Conservation (phyloP, 2,329 filamentous ascomycete genomes). For the Pseudogymnoascus sp. region DNA sequence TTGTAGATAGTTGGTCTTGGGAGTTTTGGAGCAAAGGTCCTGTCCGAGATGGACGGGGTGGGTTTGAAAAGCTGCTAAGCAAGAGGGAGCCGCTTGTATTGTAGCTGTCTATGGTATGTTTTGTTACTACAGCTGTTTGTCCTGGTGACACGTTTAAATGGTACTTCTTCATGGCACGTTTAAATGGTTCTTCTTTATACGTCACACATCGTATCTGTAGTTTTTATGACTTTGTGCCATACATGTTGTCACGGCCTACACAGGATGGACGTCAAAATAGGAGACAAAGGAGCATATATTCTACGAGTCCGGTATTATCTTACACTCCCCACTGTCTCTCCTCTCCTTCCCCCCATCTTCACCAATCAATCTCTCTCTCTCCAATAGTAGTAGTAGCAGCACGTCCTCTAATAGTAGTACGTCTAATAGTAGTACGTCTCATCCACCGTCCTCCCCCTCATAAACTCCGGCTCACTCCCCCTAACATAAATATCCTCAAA, state of each 20-base stretch:
- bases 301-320: neutral
- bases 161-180: neutral
- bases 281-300: neutral
- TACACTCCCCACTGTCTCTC: neutral
- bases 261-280: neutral
- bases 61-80: neutral
- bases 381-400: neutral
- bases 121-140: neutral
- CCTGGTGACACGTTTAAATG: neutral
- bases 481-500: constrained; percentile 95
- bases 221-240: neutral
- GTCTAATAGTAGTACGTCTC: constrained; percentile 86
- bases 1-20: neutral
- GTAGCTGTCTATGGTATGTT: neutral
- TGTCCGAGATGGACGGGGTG: neutral
- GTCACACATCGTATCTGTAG: neutral
- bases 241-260: neutral
- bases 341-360: neutral
- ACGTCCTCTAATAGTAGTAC: constrained; percentile 49
- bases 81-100: neutral
- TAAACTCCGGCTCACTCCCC: constrained; percentile 79
- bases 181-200: neutral
- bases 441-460: constrained; percentile 80
- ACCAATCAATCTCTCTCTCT: no score
- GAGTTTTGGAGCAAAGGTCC: neutral